Percentiles rank a stretch among this genome's conserved stretches.
Evolutionary conservation across 768 basidiomycete genomes (phyloP).

Genomic region (Tylopilus sp.): DNA sequence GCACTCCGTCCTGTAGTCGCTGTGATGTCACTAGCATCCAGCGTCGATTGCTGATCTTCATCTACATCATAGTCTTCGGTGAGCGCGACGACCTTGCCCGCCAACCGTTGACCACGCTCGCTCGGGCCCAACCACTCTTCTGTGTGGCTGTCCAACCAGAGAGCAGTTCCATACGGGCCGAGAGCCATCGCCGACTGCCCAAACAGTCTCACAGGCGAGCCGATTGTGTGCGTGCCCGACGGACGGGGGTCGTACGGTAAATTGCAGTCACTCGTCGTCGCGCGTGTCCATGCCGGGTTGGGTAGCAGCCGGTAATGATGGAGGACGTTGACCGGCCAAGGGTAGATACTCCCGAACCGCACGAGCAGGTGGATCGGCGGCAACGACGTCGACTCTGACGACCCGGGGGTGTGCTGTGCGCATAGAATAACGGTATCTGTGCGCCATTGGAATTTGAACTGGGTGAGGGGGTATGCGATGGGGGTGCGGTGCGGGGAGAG

Average conservation of each 20-base stretch:
- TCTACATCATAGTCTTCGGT: neutral
- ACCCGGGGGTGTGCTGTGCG: slow-evolving; percentile 20
- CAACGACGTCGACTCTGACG: neutral
- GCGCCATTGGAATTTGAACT: slow-evolving; percentile 53
- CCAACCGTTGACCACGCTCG: slow-evolving; percentile 58
- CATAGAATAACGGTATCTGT: slow-evolving; percentile 48
- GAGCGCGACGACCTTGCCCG: slow-evolving; percentile 32
- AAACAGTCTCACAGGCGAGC: slow-evolving; percentile 57
- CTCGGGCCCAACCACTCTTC: slow-evolving; percentile 44
- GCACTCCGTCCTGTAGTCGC: neutral
- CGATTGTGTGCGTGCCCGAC: slow-evolving; percentile 37
- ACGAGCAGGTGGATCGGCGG: slow-evolving; percentile 48
- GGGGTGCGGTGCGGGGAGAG: slow-evolving; percentile 12
- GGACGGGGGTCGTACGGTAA: slow-evolving; percentile 44
- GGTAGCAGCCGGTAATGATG: slow-evolving; percentile 55
- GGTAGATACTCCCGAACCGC: slow-evolving; percentile 57
- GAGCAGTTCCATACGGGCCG: slow-evolving; percentile 55
- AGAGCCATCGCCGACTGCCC: slow-evolving; percentile 50
- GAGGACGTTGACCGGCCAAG: slow-evolving; percentile 70
- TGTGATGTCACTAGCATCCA: neutral
- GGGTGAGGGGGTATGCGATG: slow-evolving; percentile 42
- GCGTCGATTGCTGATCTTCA: neutral
- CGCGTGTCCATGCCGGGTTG: slow-evolving; percentile 32
- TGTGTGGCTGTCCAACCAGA: slow-evolving; percentile 66
- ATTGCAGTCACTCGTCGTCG: slow-evolving; percentile 29